Conservation (phyloP, 1,139 yeast genomes). For the Suhomyces bokatorum region DNA sequence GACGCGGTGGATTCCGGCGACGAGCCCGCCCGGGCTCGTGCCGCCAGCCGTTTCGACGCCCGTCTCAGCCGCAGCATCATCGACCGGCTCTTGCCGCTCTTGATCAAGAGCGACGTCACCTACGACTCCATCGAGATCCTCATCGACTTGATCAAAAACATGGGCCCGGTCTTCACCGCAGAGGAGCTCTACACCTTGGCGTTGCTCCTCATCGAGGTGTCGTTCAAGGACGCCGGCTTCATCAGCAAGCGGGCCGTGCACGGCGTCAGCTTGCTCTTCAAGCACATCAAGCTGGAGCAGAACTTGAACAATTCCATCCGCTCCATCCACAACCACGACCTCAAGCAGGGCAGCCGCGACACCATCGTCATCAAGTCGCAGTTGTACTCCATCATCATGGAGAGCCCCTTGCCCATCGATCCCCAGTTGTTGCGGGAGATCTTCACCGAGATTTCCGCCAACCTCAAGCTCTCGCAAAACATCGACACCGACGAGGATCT, state of each 20-base stretch:
- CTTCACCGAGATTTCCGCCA: constrained; percentile 12
- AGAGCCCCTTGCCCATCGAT: constrained; percentile 9
- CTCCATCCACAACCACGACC: constrained; percentile 9
- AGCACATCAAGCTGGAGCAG: constrained; percentile 24
- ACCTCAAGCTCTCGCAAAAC: constrained; percentile 30
- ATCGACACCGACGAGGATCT: constrained; percentile 47
- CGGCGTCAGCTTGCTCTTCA: constrained; percentile 53
- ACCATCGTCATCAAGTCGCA: constrained; percentile 13
- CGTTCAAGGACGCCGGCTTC: constrained; percentile 48
- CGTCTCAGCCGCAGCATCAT: constrained; percentile 22
- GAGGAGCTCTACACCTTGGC: constrained; percentile 43
- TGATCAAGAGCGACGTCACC: constrained; percentile 28
- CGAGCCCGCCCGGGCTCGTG: not conserved
- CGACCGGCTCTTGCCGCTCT: constrained; percentile 15
- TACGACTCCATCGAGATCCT: constrained; percentile 67
- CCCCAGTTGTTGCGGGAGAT: constrained; percentile 11
- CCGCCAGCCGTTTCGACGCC: constrained; percentile 13
- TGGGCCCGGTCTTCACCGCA: constrained; percentile 50
- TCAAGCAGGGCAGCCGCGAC: constrained; percentile 6
- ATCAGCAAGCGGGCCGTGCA: constrained; percentile 55
- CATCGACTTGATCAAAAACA: constrained; percentile 54
- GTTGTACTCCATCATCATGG: constrained; percentile 15
- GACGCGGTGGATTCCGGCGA: not conserved
- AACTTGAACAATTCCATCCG: constrained; percentile 14
- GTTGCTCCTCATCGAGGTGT: constrained; percentile 36